A percentile compares a stretch with the other conserved stretches of the same genome.
These are phyloP conservation scores for Phytophthora capsici DNA, from an alignment of 352 stramenopile genomes.

Conservation along the genomic window DNA sequence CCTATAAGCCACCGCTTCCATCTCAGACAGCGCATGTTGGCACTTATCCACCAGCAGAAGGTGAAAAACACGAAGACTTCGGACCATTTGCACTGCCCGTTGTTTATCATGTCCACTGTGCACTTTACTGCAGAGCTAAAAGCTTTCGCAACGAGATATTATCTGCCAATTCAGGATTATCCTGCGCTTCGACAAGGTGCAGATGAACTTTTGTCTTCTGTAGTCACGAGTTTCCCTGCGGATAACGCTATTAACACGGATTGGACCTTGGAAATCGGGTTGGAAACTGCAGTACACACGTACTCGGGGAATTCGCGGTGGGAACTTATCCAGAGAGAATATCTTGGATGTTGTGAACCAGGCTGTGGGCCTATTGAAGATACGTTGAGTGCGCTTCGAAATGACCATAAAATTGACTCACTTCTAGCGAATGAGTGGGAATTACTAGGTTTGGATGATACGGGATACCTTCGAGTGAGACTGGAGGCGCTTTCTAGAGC, in stretches of 20 bases:
- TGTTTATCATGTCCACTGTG: constrained; percentile 39
- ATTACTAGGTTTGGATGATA: constrained; percentile 42
- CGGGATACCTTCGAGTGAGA: constrained; percentile 40
- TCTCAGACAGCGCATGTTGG: constrained; percentile 59
- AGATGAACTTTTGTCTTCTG: constrained; percentile 13
- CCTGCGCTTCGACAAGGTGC: constrained; percentile 9
- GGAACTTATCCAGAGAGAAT: constrained; percentile 37
- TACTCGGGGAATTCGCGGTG: constrained; percentile 27
- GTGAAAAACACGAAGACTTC: constrained; percentile 26
- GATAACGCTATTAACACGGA: constrained; percentile 16
- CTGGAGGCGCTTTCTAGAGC: constrained; percentile 41
- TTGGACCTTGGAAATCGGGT: constrained; percentile 11
- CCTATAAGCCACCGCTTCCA: constrained; percentile 59
- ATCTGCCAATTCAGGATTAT: constrained; percentile 17
- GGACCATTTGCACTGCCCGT: constrained; percentile 44
- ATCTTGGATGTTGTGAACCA: constrained; percentile 23
- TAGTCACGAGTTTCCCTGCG: constrained; percentile 1
- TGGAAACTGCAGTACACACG: constrained; percentile 22
- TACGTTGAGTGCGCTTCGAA: constrained; percentile 13
- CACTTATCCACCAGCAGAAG: constrained; percentile 48
- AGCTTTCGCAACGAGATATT: constrained; percentile 26
- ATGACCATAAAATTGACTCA: constrained; percentile 36
- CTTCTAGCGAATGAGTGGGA: constrained; percentile 51
- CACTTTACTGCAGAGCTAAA: constrained; percentile 46
- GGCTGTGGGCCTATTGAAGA: neutral